A percentile compares a stretch with the other conserved stretches of the same genome.
These are phyloP conservation scores for Lanmaoa pseudosensibilis DNA, from an alignment of 768 basidiomycete genomes.

Conservation along the genomic window DNA sequence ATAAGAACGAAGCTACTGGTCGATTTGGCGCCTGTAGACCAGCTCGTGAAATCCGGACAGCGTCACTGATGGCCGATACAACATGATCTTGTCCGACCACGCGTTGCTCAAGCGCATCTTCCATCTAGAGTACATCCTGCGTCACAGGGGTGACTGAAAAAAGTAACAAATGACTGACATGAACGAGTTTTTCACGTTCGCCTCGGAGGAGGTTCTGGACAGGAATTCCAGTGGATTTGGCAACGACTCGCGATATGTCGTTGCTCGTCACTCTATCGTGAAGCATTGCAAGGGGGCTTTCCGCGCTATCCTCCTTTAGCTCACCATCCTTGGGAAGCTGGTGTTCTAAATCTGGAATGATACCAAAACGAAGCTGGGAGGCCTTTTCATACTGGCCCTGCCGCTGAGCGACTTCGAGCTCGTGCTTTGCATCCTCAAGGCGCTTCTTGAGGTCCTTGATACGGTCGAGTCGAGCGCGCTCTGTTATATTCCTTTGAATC, in stretches of 20 bases:
- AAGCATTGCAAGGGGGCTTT: slow-evolving; percentile 58
- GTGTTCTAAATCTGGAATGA: slow-evolving; percentile 77
- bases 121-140: slow-evolving; percentile 61
- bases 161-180: slow-evolving; percentile 49
- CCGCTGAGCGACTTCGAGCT: slow-evolving; percentile 85
- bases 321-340: slow-evolving; percentile 61
- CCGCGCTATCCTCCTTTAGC: slow-evolving; percentile 42
- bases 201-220: slow-evolving; percentile 87
- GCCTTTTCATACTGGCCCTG: slow-evolving; percentile 86
- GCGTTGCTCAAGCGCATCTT: slow-evolving; percentile 66
- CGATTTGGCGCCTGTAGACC: slow-evolving; percentile 86
- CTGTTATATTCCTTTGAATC: slow-evolving; percentile 32
- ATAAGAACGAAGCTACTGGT: slow-evolving; percentile 91
- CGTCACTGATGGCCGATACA: slow-evolving; percentile 82
- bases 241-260: slow-evolving; percentile 87
- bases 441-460: slow-evolving; percentile 72
- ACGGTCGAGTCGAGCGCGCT: slow-evolving; percentile 65
- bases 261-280: slow-evolving; percentile 87
- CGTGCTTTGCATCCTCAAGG: slow-evolving; percentile 80
- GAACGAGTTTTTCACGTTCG: slow-evolving; percentile 85
- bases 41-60: slow-evolving; percentile 89
- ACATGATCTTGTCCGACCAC: slow-evolving; percentile 93
- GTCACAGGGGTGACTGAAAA: neutral
- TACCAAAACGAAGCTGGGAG: slow-evolving; percentile 77
- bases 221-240: slow-evolving; percentile 87